Percentiles rank a stretch among this genome's conserved stretches.
Conservation (phyloP, 345 rosid species). For the Salix purpurea region DNA sequence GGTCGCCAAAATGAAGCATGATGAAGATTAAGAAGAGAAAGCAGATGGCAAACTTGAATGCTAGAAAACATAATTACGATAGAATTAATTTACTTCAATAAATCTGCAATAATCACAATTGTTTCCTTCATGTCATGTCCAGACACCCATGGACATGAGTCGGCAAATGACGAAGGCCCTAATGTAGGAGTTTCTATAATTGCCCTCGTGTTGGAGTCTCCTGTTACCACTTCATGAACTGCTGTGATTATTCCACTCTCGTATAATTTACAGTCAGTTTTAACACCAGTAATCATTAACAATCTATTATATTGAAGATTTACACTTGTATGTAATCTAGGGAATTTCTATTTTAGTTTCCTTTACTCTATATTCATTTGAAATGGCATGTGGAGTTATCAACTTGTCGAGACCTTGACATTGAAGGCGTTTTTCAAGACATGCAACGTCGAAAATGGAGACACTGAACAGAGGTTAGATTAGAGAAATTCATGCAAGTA, state of each 20-base stretch:
- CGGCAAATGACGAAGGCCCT: slow-evolving; percentile 45
- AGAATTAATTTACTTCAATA: no score
- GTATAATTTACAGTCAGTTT: slow-evolving; percentile 24
- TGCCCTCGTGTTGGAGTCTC: slow-evolving; percentile 29
- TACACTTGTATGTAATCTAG: no score
- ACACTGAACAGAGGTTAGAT: background rate
- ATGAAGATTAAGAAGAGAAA: no score
- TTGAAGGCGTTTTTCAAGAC: no score
- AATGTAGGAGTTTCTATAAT: slow-evolving; percentile 54
- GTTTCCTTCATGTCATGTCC: slow-evolving; percentile 50
- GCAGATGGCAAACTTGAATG: background rate
- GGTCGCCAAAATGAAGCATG: background rate
- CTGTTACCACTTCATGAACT: slow-evolving; percentile 20
- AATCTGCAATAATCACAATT: slow-evolving; percentile 22
- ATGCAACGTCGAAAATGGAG: background rate
- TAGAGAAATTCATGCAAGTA: background rate
- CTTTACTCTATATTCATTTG: no score
- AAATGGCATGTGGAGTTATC: background rate
- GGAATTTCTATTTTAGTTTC: background rate
- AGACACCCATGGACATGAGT: slow-evolving; percentile 53
- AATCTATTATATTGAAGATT: no score
- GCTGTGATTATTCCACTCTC: slow-evolving; percentile 68
- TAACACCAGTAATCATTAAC: background rate
- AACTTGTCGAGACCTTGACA: background rate
- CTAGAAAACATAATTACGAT: no score